A percentile compares a stretch with the other conserved stretches of the same genome.
phyloP scores from a whole-genome alignment of 148 eudicot species.

The Camellia lanceoleosa region DNA sequence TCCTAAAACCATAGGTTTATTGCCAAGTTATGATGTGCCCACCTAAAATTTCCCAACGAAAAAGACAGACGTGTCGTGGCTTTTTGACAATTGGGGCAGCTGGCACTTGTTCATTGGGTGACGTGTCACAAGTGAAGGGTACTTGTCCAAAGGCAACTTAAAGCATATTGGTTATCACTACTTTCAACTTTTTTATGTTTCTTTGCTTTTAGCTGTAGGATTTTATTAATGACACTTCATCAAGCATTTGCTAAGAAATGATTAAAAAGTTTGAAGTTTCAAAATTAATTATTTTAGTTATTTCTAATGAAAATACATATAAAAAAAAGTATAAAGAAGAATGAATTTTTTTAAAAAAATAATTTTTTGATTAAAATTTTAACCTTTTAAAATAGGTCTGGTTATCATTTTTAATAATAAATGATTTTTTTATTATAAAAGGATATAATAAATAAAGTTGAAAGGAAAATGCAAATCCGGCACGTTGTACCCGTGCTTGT shows the following conservation, averaged over 20 bases:
- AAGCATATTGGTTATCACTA: not conserved
- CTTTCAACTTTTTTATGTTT: not conserved
- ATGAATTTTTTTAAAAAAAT: too few relatives aligned
- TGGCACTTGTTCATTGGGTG: not conserved
- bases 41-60: not conserved
- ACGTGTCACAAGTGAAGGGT: not conserved
- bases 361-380: too few relatives aligned
- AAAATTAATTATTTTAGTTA: too few relatives aligned
- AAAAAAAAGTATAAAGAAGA: too few relatives aligned
- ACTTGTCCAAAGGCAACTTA: slow-evolving; percentile 4
- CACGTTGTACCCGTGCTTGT: not conserved
- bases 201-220: not conserved
- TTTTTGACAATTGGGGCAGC: not conserved
- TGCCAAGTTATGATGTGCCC: not conserved
- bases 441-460: not conserved
- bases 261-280: too few relatives aligned
- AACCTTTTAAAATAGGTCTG: too few relatives aligned
- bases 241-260: too few relatives aligned
- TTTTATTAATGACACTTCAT: too few relatives aligned
- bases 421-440: too few relatives aligned
- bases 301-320: too few relatives aligned
- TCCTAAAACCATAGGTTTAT: not conserved
- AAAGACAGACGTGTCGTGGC: not conserved
- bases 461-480: not conserved
- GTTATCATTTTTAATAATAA: too few relatives aligned